Conservation (phyloP, 345 rosid genomes). For the Camelina neglecta region DNA sequence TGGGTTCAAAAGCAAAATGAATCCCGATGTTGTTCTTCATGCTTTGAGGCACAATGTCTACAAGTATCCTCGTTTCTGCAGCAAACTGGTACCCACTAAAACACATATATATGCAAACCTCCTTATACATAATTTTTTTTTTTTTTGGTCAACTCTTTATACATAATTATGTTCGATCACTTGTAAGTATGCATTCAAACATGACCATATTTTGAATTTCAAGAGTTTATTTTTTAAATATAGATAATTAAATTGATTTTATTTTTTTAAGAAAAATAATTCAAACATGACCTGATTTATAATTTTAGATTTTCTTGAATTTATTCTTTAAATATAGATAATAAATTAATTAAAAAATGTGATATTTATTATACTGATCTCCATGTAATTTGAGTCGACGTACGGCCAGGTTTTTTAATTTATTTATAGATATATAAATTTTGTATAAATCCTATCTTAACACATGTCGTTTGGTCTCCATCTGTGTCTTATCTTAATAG, state of each 20-base stretch:
- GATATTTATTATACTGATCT: no score
- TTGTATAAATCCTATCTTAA: neutral
- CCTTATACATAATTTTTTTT: neutral
- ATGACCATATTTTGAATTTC: no score
- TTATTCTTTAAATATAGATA: no score
- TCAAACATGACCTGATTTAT: no score
- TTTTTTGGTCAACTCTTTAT: no score
- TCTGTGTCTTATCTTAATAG: constrained; percentile 12
- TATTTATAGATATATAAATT: neutral
- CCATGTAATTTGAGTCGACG: neutral
- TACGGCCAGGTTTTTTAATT: neutral
- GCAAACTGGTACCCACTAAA: constrained; percentile 53
- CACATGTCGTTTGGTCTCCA: neutral
- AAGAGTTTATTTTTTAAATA: no score
- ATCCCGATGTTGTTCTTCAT: constrained; percentile 45
- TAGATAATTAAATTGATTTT: no score
- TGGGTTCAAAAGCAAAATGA: no score
- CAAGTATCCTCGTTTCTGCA: constrained; percentile 84
- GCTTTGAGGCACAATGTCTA: constrained; percentile 62
- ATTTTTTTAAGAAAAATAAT: no score
- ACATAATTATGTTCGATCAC: neutral
- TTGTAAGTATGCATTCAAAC: no score
- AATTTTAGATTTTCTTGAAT: no score
- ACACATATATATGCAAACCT: neutral
- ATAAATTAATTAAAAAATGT: no score